Base-by-base conservation (phyloP, 768 basidiomycete genomes). In the Termitomyces sp. region DNA sequence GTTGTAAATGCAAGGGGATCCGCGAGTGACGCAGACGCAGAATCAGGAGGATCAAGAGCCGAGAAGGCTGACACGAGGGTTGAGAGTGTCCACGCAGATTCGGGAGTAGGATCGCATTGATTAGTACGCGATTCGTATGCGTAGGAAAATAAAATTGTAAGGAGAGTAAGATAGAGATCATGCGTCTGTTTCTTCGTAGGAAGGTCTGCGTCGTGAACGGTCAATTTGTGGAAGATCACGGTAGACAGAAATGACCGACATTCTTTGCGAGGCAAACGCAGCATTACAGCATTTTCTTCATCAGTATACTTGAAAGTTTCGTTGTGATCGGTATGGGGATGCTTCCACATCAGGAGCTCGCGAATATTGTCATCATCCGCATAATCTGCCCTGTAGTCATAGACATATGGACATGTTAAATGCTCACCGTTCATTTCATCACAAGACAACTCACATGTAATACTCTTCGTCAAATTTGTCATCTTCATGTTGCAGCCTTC, bases 51-150 rank as follows among this genome's bases (percentile, higher is more conserved):
- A 65, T 92, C 88, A 30, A 94, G 81, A 0, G 91, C 87, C n/a
- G 91, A 83, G 69, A 94, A 90, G 2, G 83, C 82, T 45, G 91
- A 85, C 12, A 81, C 81, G 49, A 94, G 76, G 30, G 71, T 76
- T 60, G 83, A 78, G 51, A 94, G 77, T 2, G 92, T 94, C 91
- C 91, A 94, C 14, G 88, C 86, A 66, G 91, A 93, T 68, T 94
- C 92, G 7, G 89, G 79, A 2, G 88, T 91, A n/a, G 90, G 82
- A 57, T 94, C 91, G 46, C 77, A 75, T 58, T 86, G 83, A 0
- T 84, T 90, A 5, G 86, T 90, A 40, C 90, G 84, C 48, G 80
- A 76, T 58, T 94, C 91, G 66, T 94, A 94, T 5, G 83, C 80
- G 64, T 87, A 85, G n/a, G 89, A 77, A 70, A 91, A 91, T 19